phyloP scores from a whole-genome alignment of 2,329 filamentous ascomycete genomes.

The Penicillium nordicum region DNA sequence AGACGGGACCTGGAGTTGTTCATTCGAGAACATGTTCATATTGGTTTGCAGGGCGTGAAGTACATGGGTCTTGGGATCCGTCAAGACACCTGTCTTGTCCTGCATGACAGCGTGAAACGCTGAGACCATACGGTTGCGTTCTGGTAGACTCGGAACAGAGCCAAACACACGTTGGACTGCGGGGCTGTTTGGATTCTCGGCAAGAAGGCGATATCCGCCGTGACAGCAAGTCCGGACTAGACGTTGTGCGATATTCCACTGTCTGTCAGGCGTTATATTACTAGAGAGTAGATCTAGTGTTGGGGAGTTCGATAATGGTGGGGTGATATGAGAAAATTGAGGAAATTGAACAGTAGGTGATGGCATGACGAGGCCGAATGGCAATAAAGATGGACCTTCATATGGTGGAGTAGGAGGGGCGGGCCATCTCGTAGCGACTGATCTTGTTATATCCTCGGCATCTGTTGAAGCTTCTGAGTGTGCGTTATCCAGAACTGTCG shows the following conservation, averaged over 20 bases:
- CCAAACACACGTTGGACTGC: constrained; percentile 18
- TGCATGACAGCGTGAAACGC: constrained; percentile 13
- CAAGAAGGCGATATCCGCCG: constrained; percentile 20
- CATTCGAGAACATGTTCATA: constrained; percentile 9
- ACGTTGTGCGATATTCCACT: constrained; percentile 20
- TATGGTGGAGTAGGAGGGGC: constrained; percentile 16
- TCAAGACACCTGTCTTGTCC: constrained; percentile 14
- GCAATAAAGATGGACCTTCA: constrained; percentile 15
- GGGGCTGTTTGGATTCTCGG: constrained; percentile 6
- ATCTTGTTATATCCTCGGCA: constrained; percentile 8
- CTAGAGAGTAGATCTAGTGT: background rate
- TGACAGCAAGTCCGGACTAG: constrained; percentile 24
- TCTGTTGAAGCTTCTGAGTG: background rate
- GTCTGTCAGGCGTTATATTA: constrained; percentile 4
- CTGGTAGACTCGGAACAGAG: background rate
- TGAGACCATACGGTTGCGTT: constrained; percentile 19
- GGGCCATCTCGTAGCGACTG: background rate
- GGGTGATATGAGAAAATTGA: background rate
- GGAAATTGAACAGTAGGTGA: constrained; percentile 4
- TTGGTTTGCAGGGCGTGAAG: constrained; percentile 10
- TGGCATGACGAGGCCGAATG: constrained; percentile 17
- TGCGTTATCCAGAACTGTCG: constrained; percentile 2
- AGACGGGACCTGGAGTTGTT: constrained; percentile 11
- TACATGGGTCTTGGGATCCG: constrained; percentile 17
- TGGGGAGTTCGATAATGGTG: background rate